phyloP scores from a whole-genome alignment of 768 basidiomycete species.

The Ramaria sp. region DNA sequence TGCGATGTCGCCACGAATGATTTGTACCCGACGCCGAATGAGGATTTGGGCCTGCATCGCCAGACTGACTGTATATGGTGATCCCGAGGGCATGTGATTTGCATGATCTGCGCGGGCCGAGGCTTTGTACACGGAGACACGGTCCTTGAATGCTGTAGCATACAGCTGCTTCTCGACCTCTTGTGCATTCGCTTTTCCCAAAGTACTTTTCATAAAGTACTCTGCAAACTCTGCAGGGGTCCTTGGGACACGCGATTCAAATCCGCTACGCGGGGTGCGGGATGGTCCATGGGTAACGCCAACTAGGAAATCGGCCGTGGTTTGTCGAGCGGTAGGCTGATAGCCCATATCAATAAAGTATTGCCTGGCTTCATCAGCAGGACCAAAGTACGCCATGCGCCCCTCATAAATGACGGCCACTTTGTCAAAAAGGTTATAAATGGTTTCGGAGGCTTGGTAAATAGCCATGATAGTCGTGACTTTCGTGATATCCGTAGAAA shows the following conservation, averaged over 20 bases:
- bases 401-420: conserved; percentile 72
- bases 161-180: neutral
- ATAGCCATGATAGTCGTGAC: conserved; percentile 76
- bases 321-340: conserved; percentile 67
- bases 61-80: conserved; percentile 33
- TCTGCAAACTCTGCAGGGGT: conserved; percentile 47
- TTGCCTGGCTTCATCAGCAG: conserved; percentile 46
- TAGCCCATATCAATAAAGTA: conserved; percentile 73
- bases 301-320: conserved; percentile 77
- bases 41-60: conserved; percentile 35
- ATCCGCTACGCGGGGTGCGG: conserved; percentile 36
- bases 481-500: conserved; percentile 75
- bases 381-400: conserved; percentile 64
- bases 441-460: conserved; percentile 70
- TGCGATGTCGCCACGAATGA: conserved; percentile 29
- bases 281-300: conserved; percentile 41
- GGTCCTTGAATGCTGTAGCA: conserved; percentile 33
- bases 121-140: conserved; percentile 31
- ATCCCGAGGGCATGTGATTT: conserved; percentile 28
- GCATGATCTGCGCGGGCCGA: conserved; percentile 44
- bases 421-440: conserved; percentile 69
- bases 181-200: conserved; percentile 1
- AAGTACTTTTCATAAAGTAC: conserved; percentile 20
- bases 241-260: conserved; percentile 31
- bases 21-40: conserved; percentile 34